A percentile compares a stretch with the other conserved stretches of the same genome.
These are phyloP conservation scores for Eurotiales sp. DNA, from an alignment of 2,329 filamentous ascomycete genomes.

Conservation along the genomic window DNA sequence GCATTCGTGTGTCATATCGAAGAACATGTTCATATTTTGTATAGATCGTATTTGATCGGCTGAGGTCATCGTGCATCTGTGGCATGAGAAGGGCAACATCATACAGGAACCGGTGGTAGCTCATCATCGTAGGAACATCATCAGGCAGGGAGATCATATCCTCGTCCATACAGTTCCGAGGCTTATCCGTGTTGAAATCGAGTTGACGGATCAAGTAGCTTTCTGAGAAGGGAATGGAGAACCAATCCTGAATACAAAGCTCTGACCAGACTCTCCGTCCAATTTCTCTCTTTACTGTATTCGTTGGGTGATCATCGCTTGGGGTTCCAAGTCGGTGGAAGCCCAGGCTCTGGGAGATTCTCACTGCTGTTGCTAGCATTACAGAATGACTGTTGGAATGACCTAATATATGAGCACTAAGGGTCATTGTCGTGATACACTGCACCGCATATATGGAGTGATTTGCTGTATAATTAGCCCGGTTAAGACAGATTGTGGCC, in stretches of 20 bases:
- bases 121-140: constrained; percentile 32
- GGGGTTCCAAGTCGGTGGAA: constrained; percentile 37
- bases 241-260: constrained; percentile 42
- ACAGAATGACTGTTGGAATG: constrained; percentile 47
- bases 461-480: constrained; percentile 44
- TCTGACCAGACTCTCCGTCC: constrained; percentile 39
- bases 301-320: constrained; percentile 20
- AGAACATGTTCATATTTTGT: constrained; percentile 41
- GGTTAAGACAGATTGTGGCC: constrained; percentile 43
- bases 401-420: constrained; percentile 48
- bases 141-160: constrained; percentile 24
- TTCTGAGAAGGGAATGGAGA: constrained; percentile 39
- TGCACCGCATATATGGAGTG: constrained; percentile 45
- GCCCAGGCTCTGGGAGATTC: constrained; percentile 48
- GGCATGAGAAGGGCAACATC: constrained; percentile 37
- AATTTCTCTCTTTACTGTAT: constrained; percentile 28
- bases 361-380: constrained; percentile 42
- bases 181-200: constrained; percentile 32
- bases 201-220: constrained; percentile 35
- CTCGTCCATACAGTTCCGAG: constrained; percentile 29
- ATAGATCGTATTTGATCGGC: constrained; percentile 31
- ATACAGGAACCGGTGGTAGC: constrained; percentile 36
- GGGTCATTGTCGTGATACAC: constrained; percentile 47
- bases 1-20: constrained; percentile 38
- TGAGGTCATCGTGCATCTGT: constrained; percentile 36